Base-by-base conservation (phyloP, 177 flowering plant genomes). In the Vitis hybrid region DNA sequence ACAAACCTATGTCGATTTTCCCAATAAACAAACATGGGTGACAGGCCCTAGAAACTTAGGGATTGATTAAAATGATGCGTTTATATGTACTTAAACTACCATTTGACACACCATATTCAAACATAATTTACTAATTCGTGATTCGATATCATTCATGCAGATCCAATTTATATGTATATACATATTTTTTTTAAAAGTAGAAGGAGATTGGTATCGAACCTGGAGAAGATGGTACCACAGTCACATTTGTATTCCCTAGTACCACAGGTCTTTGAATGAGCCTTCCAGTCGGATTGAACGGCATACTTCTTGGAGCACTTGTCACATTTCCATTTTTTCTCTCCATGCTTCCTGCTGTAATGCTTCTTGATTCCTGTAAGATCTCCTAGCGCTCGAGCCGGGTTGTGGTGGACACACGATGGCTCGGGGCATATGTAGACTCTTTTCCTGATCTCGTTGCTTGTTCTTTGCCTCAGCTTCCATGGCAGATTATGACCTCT, bases 281-380 rank as follows among this genome's bases (percentile, higher is more conserved):
- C 97, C 75, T 92, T 92, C 95, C 92, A 89, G 66, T 92, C 97
- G 4, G 95, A 90, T 51, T 89, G 97, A 15, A 92, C 97, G 0
- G 97, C 97, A 15, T 87, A 85, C 71, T 85, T 85, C 79, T 87
- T 87, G 2, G 90, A 87, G 69, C 90, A 87, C 68, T 85, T 87
- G 64, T 87, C 88, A 54, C 90, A 87, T 76, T 87, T 87, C 90
- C 90, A 87, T 69, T 87, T 92, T 85, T 90, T 92, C 81, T 90
- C 97, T 0, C 97, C 97, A 68, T 92, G 97, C 64, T 92, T 92
- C 14, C 97, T 65, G 80, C 92, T 84, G 58, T 80, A 92, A 71
- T 92, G 97, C 79, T 92, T 92, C 84, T 90, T 90, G 64, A 92
- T 89, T 2, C 97, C 97, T 0, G 97, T 90, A 7, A 92, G 85